Conservation (phyloP, 768 basidiomycete species). For the Suillus hirtellus region DNA sequence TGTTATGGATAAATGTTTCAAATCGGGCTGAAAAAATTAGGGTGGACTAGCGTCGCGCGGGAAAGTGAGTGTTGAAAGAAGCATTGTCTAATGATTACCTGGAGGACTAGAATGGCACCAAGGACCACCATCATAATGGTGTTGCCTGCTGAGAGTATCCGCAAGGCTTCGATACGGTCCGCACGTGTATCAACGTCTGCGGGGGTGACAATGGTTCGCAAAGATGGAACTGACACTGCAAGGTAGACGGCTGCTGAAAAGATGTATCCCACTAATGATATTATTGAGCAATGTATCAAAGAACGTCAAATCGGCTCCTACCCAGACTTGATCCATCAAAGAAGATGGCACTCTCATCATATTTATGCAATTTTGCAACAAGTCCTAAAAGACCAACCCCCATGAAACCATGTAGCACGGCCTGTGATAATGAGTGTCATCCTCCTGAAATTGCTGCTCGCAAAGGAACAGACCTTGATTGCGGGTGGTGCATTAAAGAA, state of each 20-base stretch:
- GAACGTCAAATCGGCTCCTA: slow-evolving; percentile 37
- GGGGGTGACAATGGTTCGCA: slow-evolving; percentile 75
- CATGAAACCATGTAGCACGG: slow-evolving; percentile 83
- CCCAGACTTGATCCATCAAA: slow-evolving; percentile 91
- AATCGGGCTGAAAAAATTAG: not conserved
- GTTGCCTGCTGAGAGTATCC: slow-evolving; percentile 83
- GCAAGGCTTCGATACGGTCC: slow-evolving; percentile 78
- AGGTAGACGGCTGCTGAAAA: slow-evolving; percentile 81
- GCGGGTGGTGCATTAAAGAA: slow-evolving; percentile 93
- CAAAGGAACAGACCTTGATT: slow-evolving; percentile 66
- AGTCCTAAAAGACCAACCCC: slow-evolving; percentile 76
- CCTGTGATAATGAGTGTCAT: slow-evolving; percentile 42
- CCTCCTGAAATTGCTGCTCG: not conserved
- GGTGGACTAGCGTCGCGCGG: slow-evolving; percentile 5
- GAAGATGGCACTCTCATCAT: slow-evolving; percentile 93
- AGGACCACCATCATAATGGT: slow-evolving; percentile 76
- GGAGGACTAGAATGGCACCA: slow-evolving; percentile 63
- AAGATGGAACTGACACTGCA: slow-evolving; percentile 74
- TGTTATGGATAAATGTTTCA: slow-evolving; percentile 3
- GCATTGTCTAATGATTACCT: slow-evolving; percentile 49
- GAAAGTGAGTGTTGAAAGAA: slow-evolving; percentile 18
- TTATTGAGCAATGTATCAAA: slow-evolving; percentile 17
- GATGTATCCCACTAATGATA: slow-evolving; percentile 63
- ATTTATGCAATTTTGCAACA: slow-evolving; percentile 76
- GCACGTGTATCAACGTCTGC: slow-evolving; percentile 52